Evolutionary conservation across 768 basidiomycete genomes (phyloP).

Genomic region (Macrolepiota fuliginosa): DNA sequence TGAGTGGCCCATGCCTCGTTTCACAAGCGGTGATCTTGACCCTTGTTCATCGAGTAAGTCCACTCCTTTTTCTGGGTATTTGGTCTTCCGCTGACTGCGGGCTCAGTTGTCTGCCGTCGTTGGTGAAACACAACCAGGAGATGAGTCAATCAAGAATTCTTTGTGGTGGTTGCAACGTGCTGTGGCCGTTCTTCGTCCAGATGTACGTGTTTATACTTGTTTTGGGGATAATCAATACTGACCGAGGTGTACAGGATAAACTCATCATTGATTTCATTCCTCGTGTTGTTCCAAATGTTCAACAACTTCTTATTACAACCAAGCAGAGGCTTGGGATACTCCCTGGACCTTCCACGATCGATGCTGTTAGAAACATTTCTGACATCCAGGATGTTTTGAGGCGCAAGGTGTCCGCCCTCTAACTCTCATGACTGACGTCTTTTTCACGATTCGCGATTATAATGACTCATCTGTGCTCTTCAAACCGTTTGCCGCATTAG

Average conservation of each 20-base stretch:
- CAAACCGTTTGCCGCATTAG: slow-evolving; percentile 8
- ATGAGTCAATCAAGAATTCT: slow-evolving; percentile 78
- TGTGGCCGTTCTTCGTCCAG: slow-evolving; percentile 66
- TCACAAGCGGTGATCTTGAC: slow-evolving; percentile 86
- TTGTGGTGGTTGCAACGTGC: slow-evolving; percentile 88
- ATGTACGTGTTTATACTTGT: slow-evolving; percentile 38
- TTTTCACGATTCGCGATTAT: slow-evolving; percentile 6
- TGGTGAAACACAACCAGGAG: slow-evolving; percentile 71
- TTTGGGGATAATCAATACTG: background rate
- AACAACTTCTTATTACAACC: slow-evolving; percentile 70
- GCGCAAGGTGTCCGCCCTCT: slow-evolving; percentile 35
- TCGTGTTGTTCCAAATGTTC: slow-evolving; percentile 78
- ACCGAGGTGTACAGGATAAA: slow-evolving; percentile 51
- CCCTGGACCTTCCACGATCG: slow-evolving; percentile 64
- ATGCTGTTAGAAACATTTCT: slow-evolving; percentile 65
- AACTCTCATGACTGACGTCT: slow-evolving; percentile 3
- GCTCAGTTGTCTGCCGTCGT: slow-evolving; percentile 69
- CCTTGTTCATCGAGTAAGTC: slow-evolving; percentile 74
- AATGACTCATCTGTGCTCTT: background rate
- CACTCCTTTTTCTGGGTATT: background rate
- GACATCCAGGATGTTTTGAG: slow-evolving; percentile 76
- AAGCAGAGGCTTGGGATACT: slow-evolving; percentile 79
- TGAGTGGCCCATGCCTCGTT: slow-evolving; percentile 64
- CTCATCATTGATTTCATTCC: slow-evolving; percentile 80
- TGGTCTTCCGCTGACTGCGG: slow-evolving; percentile 7